Conservation (phyloP, 2,329 filamentous ascomycete species). For the Stagonosporopsis chrysanthemi region DNA sequence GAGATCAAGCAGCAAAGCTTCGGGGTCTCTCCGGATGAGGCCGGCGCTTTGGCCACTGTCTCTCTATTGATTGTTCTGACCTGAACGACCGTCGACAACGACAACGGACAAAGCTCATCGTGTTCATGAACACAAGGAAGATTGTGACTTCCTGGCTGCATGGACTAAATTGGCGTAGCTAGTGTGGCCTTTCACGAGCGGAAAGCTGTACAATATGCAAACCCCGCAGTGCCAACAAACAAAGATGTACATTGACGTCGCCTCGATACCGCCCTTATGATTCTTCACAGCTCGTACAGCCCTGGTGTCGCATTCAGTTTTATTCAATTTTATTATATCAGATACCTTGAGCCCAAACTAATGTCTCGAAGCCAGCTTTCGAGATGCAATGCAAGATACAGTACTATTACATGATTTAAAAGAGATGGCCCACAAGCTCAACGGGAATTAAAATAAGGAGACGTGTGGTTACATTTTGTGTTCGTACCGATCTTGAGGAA, state of each 20-base stretch:
- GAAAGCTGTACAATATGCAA: background rate
- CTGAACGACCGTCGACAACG: background rate
- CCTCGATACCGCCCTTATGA: background rate
- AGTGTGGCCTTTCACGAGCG: background rate
- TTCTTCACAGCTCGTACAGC: background rate
- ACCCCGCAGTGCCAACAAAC: conserved; percentile 10
- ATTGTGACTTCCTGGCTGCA: background rate
- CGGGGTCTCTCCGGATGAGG: background rate
- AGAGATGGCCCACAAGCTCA: background rate
- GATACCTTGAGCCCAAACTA: too few species aligned
- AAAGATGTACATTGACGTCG: background rate
- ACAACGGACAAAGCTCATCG: background rate
- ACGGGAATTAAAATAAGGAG: too few species aligned
- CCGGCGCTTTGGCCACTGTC: conserved; percentile 7
- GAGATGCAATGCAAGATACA: background rate
- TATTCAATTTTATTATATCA: background rate
- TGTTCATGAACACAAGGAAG: too few species aligned
- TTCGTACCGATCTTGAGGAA: background rate
- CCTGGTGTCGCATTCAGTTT: background rate
- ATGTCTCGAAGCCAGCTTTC: background rate
- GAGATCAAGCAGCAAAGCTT: background rate
- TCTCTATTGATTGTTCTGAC: background rate
- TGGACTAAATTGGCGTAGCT: background rate
- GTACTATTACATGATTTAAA: background rate
- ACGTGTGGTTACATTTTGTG: background rate